Base-by-base conservation (phyloP, 2,329 filamentous ascomycete species). In the Alternaria gansuensis region DNA sequence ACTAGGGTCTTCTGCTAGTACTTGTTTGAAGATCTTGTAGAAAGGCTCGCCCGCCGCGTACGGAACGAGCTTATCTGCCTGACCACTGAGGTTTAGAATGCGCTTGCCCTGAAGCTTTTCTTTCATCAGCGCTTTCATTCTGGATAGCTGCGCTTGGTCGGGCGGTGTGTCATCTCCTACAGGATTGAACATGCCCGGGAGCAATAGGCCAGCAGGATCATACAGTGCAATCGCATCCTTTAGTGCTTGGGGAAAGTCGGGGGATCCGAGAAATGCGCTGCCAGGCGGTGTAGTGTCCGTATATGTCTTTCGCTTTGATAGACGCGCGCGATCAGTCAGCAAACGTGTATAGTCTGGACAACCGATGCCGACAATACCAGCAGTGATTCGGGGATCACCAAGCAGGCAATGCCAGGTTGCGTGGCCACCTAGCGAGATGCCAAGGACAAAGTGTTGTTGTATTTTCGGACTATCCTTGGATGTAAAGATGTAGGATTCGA, bases 341-440 rank as follows among this genome's bases (percentile, higher is more conserved):
- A 98, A 81, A 75, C 90, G 83, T 63, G 88, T 86, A 70, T 91
- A 97, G 77, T 99, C 94, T 0, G 93, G 92, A 76, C 93, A 97
- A 1, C 94, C 95, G 52, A 98, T 91, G 24, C 97, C 84, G 3
- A 91, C 83, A 7, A 96, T 87, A 1, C 86, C 93, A 0, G 90
- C 88, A n/a, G 84, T 88, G 54, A 98, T 85, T 63, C 93, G 85
- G 17, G 88, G 86, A 60, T 98, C 93, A 36, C 87, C 85, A 44
- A 97, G 85, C 58, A 97, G 79, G 28, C 88, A 84, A 73, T 96
- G 90, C 93, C 94, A 98, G 2, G 90, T 88, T 11, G 90, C 87
- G 76, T 98, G 95, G 0, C 92, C 95, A 5, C 95, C 95, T 0
- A 98, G 81, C 24, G 90, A 94, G 57, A 96, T 87, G 0, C 95